A percentile compares a stretch with the other conserved stretches of the same genome.
Evolutionary conservation across 2,329 filamentous ascomycete genomes (phyloP).

Genomic region (Alternaria angustiovoidea): DNA sequence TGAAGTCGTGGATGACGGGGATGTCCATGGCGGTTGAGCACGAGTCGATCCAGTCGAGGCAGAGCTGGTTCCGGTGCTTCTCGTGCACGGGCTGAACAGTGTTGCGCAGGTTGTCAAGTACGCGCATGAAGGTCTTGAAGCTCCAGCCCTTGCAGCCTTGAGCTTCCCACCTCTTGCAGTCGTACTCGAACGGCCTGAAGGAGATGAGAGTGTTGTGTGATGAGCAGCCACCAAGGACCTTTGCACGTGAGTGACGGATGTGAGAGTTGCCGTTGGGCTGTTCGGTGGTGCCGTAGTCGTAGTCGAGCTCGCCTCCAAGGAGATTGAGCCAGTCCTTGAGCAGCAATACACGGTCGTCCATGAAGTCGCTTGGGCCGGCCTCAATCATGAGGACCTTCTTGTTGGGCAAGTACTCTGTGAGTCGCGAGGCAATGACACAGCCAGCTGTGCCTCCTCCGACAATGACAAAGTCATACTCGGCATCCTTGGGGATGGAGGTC

Average conservation of each 20-base stretch:
- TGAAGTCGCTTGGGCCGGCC: constrained; percentile 87
- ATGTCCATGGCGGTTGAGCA: constrained; percentile 82
- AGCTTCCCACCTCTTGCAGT: constrained; percentile 83
- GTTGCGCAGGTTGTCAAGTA: constrained; percentile 85
- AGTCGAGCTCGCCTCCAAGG: constrained; percentile 85
- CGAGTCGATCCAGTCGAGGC: constrained; percentile 86
- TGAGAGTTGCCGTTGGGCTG: constrained; percentile 91
- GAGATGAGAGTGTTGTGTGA: constrained; percentile 95
- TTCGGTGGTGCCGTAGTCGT: constrained; percentile 88
- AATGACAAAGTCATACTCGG: constrained; percentile 81
- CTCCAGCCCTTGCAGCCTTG: constrained; percentile 85
- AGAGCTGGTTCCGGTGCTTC: constrained; percentile 87
- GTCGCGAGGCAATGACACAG: constrained; percentile 81
- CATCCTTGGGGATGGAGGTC: constrained; percentile 68
- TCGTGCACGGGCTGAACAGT: constrained; percentile 89
- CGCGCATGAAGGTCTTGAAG: constrained; percentile 82
- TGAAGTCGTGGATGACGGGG: constrained; percentile 85
- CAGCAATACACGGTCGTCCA: constrained; percentile 85
- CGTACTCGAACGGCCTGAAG: constrained; percentile 89
- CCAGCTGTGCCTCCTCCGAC: constrained; percentile 87
- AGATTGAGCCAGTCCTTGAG: constrained; percentile 87
- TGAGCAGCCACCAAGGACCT: constrained; percentile 91
- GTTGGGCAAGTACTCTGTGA: constrained; percentile 83
- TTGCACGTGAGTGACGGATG: constrained; percentile 90
- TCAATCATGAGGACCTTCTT: constrained; percentile 85